A percentile compares a stretch with the other conserved stretches of the same genome.
Conservation (phyloP, 192 early-diverging fungal species). For the Linnemannia elongata region DNA sequence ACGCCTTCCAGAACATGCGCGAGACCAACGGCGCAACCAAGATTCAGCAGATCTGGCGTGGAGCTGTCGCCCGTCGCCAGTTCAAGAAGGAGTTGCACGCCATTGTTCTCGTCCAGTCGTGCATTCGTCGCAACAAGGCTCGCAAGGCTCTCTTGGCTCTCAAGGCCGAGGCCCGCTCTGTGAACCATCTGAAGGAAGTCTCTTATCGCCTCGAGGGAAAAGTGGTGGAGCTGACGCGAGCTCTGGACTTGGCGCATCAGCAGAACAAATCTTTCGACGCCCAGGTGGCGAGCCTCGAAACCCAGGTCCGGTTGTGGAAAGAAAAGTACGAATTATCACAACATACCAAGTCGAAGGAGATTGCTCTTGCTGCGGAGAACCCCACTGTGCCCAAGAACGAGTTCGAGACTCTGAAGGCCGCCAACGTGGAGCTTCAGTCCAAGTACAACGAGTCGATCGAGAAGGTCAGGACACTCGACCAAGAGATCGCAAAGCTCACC, state of each 20-base stretch:
- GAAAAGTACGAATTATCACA: constrained; percentile 74
- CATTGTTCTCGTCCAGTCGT: constrained; percentile 88
- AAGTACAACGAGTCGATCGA: constrained; percentile 73
- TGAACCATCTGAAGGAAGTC: constrained; percentile 94
- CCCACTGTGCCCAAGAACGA: constrained; percentile 73
- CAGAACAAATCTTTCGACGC: constrained; percentile 75
- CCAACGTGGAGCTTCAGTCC: constrained; percentile 70
- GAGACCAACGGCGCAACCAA: constrained; percentile 77
- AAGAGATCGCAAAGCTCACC: constrained; percentile 71
- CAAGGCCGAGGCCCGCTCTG: constrained; percentile 90
- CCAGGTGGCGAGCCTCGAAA: constrained; percentile 73
- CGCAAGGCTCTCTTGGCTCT: constrained; percentile 75
- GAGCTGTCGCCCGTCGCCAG: constrained; percentile 69
- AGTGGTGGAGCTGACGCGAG: constrained; percentile 94
- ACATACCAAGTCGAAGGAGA: constrained; percentile 64
- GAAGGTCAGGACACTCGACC: constrained; percentile 74
- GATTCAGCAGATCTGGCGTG: constrained; percentile 84
- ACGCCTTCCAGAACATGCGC: constrained; percentile 69
- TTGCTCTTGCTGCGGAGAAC: constrained; percentile 64
- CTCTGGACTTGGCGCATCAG: constrained; percentile 73
- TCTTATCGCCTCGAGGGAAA: constrained; percentile 96
- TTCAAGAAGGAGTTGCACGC: constrained; percentile 67
- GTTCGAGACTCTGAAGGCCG: constrained; percentile 66
- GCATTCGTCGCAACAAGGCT: constrained; percentile 81
- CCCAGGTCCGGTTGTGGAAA: constrained; percentile 76